Conservation (phyloP, 495 filamentous ascomycete species). For the Neurospora tetraspora region DNA sequence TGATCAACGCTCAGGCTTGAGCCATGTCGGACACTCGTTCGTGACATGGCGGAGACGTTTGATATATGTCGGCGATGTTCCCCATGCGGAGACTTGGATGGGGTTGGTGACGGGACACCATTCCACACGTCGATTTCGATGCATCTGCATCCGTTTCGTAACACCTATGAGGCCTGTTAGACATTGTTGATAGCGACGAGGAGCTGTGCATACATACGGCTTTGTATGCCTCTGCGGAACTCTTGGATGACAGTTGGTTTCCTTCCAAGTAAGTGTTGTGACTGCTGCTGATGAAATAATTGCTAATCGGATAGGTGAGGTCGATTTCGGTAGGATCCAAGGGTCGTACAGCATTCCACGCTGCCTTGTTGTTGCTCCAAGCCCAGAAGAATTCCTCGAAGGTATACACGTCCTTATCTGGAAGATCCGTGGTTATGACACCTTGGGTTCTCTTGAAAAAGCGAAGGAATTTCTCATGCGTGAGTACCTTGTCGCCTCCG, state of each 20-base stretch:
- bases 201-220: conserved; percentile 36
- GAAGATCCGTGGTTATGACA: conserved; percentile 11
- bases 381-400: conserved; percentile 34
- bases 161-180: conserved; percentile 23
- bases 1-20: conserved; percentile 8
- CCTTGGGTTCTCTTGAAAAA: conserved; percentile 33
- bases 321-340: conserved; percentile 19
- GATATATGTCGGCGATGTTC: conserved; percentile 29
- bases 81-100: conserved; percentile 19
- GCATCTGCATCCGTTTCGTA: conserved; percentile 72
- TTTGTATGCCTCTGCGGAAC: conserved; percentile 71
- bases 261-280: conserved; percentile 83
- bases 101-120: conserved; percentile 32
- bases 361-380: conserved; percentile 25
- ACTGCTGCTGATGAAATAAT: conserved; percentile 85
- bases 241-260: conserved; percentile 73
- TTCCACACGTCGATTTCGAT: conserved; percentile 98
- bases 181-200: not conserved
- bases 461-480: conserved; percentile 21
- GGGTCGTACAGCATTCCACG: conserved; percentile 24
- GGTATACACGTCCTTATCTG: conserved; percentile 22
- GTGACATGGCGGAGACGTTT: conserved; percentile 28
- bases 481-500: conserved; percentile 16
- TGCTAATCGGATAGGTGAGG: conserved; percentile 52
- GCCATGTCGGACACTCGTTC: conserved; percentile 19